Evolutionary conservation across 2,329 filamentous ascomycete genomes (phyloP), one percentile per base, ranked within the genome.

Genomic region (Sporothrix pallida): DNA sequence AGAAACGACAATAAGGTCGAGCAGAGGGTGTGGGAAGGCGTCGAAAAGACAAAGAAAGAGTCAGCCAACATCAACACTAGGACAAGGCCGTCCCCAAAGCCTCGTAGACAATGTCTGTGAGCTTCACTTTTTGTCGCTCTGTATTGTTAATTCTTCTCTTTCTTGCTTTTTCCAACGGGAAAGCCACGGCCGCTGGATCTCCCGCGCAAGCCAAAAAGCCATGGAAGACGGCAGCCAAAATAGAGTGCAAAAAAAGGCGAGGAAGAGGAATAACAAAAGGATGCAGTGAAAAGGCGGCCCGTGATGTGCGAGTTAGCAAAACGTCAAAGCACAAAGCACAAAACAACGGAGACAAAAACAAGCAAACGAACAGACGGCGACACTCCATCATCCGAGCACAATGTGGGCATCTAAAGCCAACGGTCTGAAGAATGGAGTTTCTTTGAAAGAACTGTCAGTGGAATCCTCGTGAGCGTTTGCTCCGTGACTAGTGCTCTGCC

Each of bases 291-390:
- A 37, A 60, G 26, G 37, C 56, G 12, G 56, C 13, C 26, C 56
- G 12, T 60, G 56, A 60, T 60, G 56, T 60, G 56, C 12, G 17
- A 4, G 23, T 26, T 60, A 60, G 56, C 56, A 60, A 10, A 60
- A 60, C 26, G 56, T 37, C 56, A 60, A 60, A 60, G 56, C 56
- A 60, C 26, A 60, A 37, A 17, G 8, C 12, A 12, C 26, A 60
- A 37, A n/a, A 4, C 13, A 3, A 37, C 31, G 31, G 50, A 23
- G 52, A 17, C 20, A 17, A 56, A 56, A 52, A 17, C 26, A 60
- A 60, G 56, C 4, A 37, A 37, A 37, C 31, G 7, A 4, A 26
- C 26, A 60, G 6, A 37, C 12, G n/a, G 7, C 13, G 7, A 60
- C 13, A 17, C 8, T 60, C 56, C 26, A 37, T 60, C 56, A 60